Evolutionary conservation across 495 filamentous ascomycete genomes (phyloP).

Genomic region (Podospora didyma): DNA sequence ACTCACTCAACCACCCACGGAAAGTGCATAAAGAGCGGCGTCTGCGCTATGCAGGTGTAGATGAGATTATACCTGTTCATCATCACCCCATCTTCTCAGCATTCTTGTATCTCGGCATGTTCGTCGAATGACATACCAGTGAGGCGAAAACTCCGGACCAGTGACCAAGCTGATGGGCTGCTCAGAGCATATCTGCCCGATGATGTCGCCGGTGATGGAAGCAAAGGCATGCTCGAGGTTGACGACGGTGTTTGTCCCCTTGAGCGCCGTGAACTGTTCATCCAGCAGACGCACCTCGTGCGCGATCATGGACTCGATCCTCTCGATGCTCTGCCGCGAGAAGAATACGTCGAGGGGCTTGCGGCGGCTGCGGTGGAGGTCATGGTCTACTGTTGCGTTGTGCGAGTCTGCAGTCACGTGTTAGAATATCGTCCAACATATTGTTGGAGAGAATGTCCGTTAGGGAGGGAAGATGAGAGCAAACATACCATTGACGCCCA

Average conservation of each 20-base stretch:
- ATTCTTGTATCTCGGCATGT: too few species aligned
- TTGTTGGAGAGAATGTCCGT: too few species aligned
- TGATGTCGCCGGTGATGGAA: not conserved
- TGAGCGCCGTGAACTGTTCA: not conserved
- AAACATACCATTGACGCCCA: not conserved
- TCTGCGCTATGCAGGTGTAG: conserved; percentile 5
- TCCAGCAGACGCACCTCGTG: not conserved
- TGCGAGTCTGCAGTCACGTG: too few species aligned
- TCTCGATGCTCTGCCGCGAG: conserved; percentile 9
- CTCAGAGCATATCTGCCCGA: conserved; percentile 10
- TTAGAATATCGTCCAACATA: too few species aligned
- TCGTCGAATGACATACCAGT: too few species aligned
- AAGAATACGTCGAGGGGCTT: conserved; percentile 21
- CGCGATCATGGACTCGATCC: conserved; percentile 14
- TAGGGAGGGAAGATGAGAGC: too few species aligned
- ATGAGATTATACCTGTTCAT: too few species aligned
- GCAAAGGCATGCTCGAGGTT: conserved; percentile 13
- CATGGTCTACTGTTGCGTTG: conserved; percentile 6
- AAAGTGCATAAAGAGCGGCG: conserved; percentile 18
- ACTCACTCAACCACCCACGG: conserved; percentile 18
- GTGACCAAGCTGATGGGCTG: conserved; percentile 5
- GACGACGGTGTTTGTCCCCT: not conserved
- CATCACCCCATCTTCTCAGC: too few species aligned
- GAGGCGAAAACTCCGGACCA: conserved; percentile 4
- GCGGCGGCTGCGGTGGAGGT: conserved; percentile 15